Conservation (phyloP, 148 eudicot genomes). For the Chenopodium formosanum region DNA sequence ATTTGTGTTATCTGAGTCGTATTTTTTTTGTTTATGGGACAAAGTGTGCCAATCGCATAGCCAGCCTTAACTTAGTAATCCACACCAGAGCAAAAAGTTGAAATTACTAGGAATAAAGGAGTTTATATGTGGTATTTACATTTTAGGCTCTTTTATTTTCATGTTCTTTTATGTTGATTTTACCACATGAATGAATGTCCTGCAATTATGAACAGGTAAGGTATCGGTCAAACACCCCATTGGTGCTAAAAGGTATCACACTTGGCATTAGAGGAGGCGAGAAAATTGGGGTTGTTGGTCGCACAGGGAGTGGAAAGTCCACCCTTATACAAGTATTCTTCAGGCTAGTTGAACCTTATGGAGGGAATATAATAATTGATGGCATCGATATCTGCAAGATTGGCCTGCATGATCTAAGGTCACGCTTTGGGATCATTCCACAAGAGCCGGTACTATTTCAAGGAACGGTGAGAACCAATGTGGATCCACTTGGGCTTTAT, state of each 20-base stretch:
- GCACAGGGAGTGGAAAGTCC: conserved; percentile 85
- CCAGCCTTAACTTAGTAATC: too few relatives aligned
- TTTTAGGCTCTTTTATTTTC: not conserved
- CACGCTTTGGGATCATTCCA: conserved; percentile 73
- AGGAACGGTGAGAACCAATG: conserved; percentile 39
- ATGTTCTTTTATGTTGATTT: not conserved
- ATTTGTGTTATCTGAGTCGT: too few relatives aligned
- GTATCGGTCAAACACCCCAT: conserved; percentile 52
- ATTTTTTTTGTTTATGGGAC: too few relatives aligned
- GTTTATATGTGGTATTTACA: too few relatives aligned
- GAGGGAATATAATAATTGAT: conserved; percentile 66
- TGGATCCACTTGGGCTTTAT: conserved; percentile 33
- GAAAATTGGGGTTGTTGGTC: conserved; percentile 71
- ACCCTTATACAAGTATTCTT: conserved; percentile 76
- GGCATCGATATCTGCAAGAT: conserved; percentile 51
- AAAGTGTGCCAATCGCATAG: too few relatives aligned
- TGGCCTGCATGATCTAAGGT: conserved; percentile 63
- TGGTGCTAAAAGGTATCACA: conserved; percentile 49
- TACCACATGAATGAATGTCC: not conserved
- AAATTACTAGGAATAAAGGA: too few relatives aligned
- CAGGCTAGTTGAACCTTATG: conserved; percentile 68
- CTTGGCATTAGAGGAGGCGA: conserved; percentile 50
- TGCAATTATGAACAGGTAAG: conserved; percentile 23
- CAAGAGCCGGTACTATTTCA: conserved; percentile 87
- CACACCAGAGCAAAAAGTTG: too few relatives aligned